Evolutionary conservation across 805 yeast genomes (phyloP).

Genomic region (Metschnikowia drakensbergensis): DNA sequence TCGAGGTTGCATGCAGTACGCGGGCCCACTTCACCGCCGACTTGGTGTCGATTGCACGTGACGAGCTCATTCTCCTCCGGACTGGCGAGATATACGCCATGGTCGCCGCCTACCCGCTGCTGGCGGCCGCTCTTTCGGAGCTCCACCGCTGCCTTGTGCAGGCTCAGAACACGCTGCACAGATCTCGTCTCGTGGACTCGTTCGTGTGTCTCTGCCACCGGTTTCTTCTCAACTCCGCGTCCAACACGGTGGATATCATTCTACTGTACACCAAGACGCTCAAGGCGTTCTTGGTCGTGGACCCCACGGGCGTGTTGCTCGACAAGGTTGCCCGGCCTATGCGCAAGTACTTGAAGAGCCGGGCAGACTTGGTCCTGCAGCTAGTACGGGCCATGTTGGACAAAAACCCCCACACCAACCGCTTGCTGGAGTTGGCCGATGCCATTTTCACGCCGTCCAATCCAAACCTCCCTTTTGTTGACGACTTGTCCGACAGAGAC

Average conservation of each 20-base stretch:
- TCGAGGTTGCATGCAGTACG: slow-evolving; percentile 13
- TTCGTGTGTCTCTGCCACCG: slow-evolving; percentile 46
- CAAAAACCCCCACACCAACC: slow-evolving; percentile 33
- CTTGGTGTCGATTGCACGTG: slow-evolving; percentile 35
- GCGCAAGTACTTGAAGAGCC: slow-evolving; percentile 61
- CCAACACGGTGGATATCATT: slow-evolving; percentile 70
- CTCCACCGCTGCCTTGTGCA: slow-evolving; percentile 44
- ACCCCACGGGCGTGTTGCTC: slow-evolving; percentile 79
- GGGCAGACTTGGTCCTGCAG: slow-evolving; percentile 68
- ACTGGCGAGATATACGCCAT: slow-evolving; percentile 57
- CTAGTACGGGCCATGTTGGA: slow-evolving; percentile 71
- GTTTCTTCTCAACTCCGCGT: slow-evolving; percentile 71
- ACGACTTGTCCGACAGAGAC: slow-evolving; percentile 45
- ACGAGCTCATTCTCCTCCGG: slow-evolving; percentile 45
- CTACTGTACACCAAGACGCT: slow-evolving; percentile 68
- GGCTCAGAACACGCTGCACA: slow-evolving; percentile 32
- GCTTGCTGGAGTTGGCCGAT: slow-evolving; percentile 50
- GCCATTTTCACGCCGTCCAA: slow-evolving; percentile 40
- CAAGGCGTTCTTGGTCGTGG: slow-evolving; percentile 67
- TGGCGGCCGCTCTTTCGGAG: slow-evolving; percentile 54
- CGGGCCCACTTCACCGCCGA: slow-evolving; percentile 17
- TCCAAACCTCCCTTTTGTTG: slow-evolving; percentile 19
- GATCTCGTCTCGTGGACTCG: slow-evolving; percentile 47
- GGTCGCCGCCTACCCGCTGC: slow-evolving; percentile 49
- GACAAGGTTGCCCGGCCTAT: slow-evolving; percentile 78